Percentiles rank a stretch among this genome's conserved stretches.
These are phyloP conservation scores for Drechmeria coniospora DNA, from an alignment of 2,329 filamentous ascomycete genomes.

Conservation along the genomic window DNA sequence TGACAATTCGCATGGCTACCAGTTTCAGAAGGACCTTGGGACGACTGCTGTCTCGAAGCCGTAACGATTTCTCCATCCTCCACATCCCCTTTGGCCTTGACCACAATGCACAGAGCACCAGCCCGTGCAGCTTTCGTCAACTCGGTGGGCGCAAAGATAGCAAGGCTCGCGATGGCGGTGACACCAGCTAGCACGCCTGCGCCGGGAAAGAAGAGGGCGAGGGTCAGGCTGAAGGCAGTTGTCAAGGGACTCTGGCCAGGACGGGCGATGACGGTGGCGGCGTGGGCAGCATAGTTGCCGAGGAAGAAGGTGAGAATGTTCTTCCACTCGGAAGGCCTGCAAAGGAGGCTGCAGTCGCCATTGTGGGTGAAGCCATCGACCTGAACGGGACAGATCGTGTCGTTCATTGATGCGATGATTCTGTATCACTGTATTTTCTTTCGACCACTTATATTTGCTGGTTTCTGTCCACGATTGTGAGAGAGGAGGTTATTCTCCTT, in stretches of 20 bases:
- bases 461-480: too few relatives aligned
- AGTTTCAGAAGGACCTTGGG: too few relatives aligned
- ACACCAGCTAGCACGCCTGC: constrained; percentile 2
- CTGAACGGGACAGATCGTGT: constrained; percentile 1
- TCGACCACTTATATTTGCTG: too few relatives aligned
- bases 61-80: not conserved
- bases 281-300: constrained; percentile 3
- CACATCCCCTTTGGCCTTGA: not conserved
- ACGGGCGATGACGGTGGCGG: constrained; percentile 1
- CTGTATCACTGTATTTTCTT: too few relatives aligned
- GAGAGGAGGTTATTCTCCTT: too few relatives aligned
- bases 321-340: constrained; percentile 2
- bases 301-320: constrained; percentile 3
- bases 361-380: constrained; percentile 3
- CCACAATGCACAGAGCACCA: constrained; percentile 3
- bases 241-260: constrained; percentile 2
- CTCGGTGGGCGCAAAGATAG: constrained; percentile 4
- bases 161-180: constrained; percentile 4
- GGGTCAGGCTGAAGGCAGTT: constrained; percentile 1
- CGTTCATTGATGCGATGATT: not conserved
- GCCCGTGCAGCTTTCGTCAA: constrained; percentile 3
- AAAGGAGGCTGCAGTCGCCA: constrained; percentile 5
- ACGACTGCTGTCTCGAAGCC: not conserved
- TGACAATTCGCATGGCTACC: too few relatives aligned
- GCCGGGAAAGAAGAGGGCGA: constrained; percentile 3